Evolutionary conservation across 495 filamentous ascomycete species (phyloP).

Genomic region (Neurospora cerealis): DNA sequence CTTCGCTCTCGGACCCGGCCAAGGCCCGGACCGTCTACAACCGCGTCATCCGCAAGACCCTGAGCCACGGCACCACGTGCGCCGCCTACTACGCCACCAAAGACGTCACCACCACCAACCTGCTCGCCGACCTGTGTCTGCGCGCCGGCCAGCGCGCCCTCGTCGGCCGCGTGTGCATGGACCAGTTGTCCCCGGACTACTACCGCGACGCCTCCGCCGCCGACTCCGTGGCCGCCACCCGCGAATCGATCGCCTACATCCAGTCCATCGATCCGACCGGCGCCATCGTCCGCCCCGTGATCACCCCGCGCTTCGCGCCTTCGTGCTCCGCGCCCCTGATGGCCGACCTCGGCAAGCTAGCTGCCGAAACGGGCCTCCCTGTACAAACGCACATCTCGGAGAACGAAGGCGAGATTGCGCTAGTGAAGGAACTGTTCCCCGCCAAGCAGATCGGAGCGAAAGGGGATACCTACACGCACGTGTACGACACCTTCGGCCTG

Average conservation of each 20-base stretch:
- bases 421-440: conserved; percentile 66
- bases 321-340: conserved; percentile 56
- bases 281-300: conserved; percentile 58
- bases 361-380: conserved; percentile 44
- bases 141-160: conserved; percentile 75
- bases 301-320: conserved; percentile 88
- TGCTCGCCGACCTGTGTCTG: conserved; percentile 73
- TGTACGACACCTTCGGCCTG: conserved; percentile 67
- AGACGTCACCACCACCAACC: conserved; percentile 71
- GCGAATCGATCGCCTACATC: conserved; percentile 57
- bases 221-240: conserved; percentile 45
- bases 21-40: conserved; percentile 55
- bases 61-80: conserved; percentile 82
- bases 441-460: conserved; percentile 14
- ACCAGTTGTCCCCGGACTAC: conserved; percentile 58
- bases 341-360: conserved; percentile 50
- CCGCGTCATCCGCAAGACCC: conserved; percentile 63
- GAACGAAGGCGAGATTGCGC: conserved; percentile 59
- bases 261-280: conserved; percentile 50
- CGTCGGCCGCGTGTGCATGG: conserved; percentile 89
- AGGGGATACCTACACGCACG: conserved; percentile 52
- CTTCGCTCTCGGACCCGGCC: conserved; percentile 46
- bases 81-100: conserved; percentile 89
- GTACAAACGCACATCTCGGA: conserved; percentile 92
- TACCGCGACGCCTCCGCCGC: conserved; percentile 61